Evolutionary conservation across 441 rosid genomes (phyloP).

Genomic region (Adansonia grandidieri): DNA sequence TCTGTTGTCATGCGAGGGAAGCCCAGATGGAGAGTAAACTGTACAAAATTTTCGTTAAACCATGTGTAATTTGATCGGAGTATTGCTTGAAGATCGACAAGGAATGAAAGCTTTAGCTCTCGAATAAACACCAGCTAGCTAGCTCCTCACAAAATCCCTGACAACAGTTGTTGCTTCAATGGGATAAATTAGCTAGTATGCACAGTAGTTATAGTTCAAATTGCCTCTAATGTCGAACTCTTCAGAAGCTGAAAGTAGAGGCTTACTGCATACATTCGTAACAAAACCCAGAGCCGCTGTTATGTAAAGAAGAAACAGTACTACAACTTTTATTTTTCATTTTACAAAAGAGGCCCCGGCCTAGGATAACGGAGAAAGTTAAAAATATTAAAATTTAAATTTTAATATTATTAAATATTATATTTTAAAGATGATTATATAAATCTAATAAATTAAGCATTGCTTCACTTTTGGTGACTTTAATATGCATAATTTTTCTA

Average conservation of each 20-base stretch:
- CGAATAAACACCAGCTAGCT: not conserved
- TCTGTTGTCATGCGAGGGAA: not conserved
- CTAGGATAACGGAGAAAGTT: too few relatives aligned
- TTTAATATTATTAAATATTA: too few relatives aligned
- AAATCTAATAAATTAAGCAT: too few relatives aligned
- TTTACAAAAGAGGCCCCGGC: too few relatives aligned
- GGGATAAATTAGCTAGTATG: too few relatives aligned
- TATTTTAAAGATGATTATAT: too few relatives aligned
- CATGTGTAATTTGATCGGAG: not conserved
- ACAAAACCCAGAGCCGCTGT: not conserved
- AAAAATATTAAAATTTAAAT: too few relatives aligned
- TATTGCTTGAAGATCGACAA: not conserved
- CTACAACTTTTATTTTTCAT: too few relatives aligned
- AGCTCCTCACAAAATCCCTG: not conserved
- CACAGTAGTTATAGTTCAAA: constrained; percentile 29
- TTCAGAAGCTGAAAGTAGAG: constrained; percentile 47
- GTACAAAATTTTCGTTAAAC: not conserved
- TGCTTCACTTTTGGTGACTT: too few relatives aligned
- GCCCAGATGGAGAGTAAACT: not conserved
- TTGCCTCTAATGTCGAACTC: constrained; percentile 19
- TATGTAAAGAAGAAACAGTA: too few relatives aligned
- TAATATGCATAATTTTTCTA: too few relatives aligned
- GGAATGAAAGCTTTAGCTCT: not conserved
- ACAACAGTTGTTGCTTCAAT: not conserved
- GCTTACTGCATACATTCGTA: constrained; percentile 36